Conservation (phyloP, 495 filamentous ascomycete genomes). For the Cercophora scortea region DNA sequence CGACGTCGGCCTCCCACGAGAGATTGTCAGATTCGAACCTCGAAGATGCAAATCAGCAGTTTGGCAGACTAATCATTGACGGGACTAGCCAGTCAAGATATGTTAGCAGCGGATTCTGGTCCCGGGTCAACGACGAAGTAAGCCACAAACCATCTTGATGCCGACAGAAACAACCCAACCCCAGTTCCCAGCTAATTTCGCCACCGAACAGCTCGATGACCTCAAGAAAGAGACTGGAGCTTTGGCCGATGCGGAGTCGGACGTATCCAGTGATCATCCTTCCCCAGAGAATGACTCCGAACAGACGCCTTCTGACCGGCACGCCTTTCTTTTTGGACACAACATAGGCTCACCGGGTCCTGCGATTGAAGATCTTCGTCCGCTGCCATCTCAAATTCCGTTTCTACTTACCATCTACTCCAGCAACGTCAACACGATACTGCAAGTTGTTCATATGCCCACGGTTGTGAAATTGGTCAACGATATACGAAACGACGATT, state of each 20-base stretch:
- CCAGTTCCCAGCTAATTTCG: not conserved
- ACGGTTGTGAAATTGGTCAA: conserved; percentile 40
- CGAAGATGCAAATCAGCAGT: conserved; percentile 14
- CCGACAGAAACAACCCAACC: not conserved
- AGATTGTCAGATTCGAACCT: conserved; percentile 5
- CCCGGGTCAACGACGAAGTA: conserved; percentile 47
- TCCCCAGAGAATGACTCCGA: conserved; percentile 27
- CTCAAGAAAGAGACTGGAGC: conserved; percentile 32
- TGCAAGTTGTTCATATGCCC: conserved; percentile 45
- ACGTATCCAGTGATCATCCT: conserved; percentile 26
- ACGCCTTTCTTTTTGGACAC: conserved; percentile 47
- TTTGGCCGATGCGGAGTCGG: conserved; percentile 22
- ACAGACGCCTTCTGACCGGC: conserved; percentile 38
- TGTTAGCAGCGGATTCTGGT: conserved; percentile 47
- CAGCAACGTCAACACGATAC: conserved; percentile 45
- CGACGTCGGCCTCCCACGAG: not conserved
- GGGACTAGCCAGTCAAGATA: conserved; percentile 38
- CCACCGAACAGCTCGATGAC: conserved; percentile 27
- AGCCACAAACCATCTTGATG: not conserved
- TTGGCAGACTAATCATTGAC: conserved; percentile 19
- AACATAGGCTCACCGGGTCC: conserved; percentile 25
- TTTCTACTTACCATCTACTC: conserved; percentile 43
- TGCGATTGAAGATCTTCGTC: conserved; percentile 37
- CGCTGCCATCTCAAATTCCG: conserved; percentile 44
- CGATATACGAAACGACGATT: conserved; percentile 15